phyloP scores from a whole-genome alignment of 345 rosid species.

The Sisymbrium irio region DNA sequence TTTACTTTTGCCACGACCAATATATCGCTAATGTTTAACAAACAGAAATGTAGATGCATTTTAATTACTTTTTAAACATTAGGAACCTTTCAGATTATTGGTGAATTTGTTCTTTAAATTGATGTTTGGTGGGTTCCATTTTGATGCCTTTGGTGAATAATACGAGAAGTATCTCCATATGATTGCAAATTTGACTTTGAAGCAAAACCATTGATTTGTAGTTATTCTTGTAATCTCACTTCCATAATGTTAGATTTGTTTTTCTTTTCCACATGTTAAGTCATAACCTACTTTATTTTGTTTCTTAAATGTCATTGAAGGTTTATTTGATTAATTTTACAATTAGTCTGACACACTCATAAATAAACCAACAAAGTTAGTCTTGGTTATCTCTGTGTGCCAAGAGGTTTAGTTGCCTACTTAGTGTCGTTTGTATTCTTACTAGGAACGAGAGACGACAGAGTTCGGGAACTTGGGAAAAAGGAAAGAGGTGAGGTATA shows the following conservation, averaged over 20 bases:
- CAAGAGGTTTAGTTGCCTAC: too few relatives aligned
- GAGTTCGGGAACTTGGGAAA: too few relatives aligned
- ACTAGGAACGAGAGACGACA: too few relatives aligned
- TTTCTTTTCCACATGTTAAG: neutral
- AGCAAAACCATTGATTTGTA: conserved; percentile 26
- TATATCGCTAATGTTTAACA: neutral
- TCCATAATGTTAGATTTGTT: conserved; percentile 1
- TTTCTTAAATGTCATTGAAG: neutral
- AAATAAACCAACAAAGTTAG: neutral
- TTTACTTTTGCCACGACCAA: neutral
- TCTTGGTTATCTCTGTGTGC: neutral
- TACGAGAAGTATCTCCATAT: conserved; percentile 23
- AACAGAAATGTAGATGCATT: neutral
- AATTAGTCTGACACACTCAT: neutral
- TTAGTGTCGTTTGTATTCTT: too few relatives aligned
- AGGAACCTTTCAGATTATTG: neutral
- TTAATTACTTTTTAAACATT: neutral
- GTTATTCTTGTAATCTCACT: conserved; percentile 13
- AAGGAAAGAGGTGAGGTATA: too few relatives aligned
- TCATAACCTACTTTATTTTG: neutral
- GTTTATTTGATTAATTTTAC: neutral
- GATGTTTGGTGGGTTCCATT: conserved; percentile 35
- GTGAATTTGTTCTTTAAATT: conserved; percentile 26
- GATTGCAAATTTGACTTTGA: conserved; percentile 25
- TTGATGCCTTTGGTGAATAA: conserved; percentile 22